phyloP scores from a whole-genome alignment of 176 grass and related monocot species.

The Leersia perrieri region DNA sequence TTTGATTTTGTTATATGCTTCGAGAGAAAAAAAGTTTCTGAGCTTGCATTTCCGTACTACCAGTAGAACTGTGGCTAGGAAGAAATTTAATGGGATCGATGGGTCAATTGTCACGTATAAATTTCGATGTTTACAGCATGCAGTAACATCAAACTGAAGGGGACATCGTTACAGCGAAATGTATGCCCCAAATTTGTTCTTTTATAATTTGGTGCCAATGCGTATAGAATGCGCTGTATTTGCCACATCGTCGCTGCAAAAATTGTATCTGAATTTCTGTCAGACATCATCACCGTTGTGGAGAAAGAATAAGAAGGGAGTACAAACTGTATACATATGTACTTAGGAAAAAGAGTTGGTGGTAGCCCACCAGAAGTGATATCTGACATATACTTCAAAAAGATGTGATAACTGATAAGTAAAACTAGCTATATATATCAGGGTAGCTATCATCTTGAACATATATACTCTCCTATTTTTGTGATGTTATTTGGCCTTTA shows the following conservation, averaged over 20 bases:
- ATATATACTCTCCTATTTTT: background rate
- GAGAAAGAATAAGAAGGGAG: background rate
- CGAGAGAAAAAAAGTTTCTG: too few species aligned
- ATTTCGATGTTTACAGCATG: constrained; percentile 27
- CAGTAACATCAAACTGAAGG: background rate
- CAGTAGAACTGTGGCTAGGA: background rate
- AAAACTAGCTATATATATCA: background rate
- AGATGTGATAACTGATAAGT: too few species aligned
- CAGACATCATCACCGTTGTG: background rate
- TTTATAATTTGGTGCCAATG: background rate
- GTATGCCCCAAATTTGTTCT: background rate
- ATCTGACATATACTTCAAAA: too few species aligned
- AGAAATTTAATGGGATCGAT: background rate
- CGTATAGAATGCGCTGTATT: background rate
- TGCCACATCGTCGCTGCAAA: background rate
- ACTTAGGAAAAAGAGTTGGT: too few species aligned
- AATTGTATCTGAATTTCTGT: background rate
- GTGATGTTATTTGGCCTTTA: background rate
- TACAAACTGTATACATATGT: too few species aligned
- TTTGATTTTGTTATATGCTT: background rate
- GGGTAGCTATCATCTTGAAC: background rate
- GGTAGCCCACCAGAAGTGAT: too few species aligned
- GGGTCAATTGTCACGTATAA: background rate
- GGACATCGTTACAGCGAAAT: background rate
- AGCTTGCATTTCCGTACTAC: background rate